These are phyloP conservation scores for Lentinula novae-zelandiae DNA, from an alignment of 1,284 basidiomycete genomes.

Conservation along the genomic window DNA sequence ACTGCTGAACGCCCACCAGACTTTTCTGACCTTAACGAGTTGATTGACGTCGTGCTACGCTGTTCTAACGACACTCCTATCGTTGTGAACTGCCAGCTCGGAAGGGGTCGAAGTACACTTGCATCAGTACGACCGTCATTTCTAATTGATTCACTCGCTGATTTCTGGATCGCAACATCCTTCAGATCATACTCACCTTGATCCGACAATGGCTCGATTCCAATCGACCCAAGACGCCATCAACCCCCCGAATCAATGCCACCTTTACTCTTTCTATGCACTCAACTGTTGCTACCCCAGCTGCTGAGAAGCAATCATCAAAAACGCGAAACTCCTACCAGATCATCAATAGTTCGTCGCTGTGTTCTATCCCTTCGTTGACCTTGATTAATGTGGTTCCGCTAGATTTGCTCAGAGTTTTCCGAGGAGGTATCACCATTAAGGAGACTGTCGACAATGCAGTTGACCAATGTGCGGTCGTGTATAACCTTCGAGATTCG, in stretches of 20 bases:
- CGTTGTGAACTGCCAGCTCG: conserved; percentile 96
- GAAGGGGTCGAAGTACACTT: conserved; percentile 89
- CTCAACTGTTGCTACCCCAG: conserved; percentile 24
- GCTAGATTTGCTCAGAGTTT: conserved; percentile 86
- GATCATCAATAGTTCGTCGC: conserved; percentile 71
- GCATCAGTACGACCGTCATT: conserved; percentile 64
- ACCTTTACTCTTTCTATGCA: conserved; percentile 24
- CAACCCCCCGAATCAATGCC: conserved; percentile 28
- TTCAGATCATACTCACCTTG: conserved; percentile 77
- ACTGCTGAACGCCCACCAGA: conserved; percentile 79
- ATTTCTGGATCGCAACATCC: neutral
- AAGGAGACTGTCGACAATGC: conserved; percentile 90
- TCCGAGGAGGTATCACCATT: conserved; percentile 84
- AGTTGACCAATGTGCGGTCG: conserved; percentile 84
- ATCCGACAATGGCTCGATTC: conserved; percentile 83
- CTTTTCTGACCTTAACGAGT: conserved; percentile 63
- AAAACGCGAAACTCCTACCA: conserved; percentile 67
- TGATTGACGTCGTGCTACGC: conserved; percentile 83
- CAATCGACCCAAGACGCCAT: conserved; percentile 32
- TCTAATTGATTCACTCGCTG: neutral
- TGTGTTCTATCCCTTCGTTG: neutral
- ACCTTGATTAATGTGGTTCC: neutral
- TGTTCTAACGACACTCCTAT: conserved; percentile 76
- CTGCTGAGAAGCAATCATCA: conserved; percentile 24
- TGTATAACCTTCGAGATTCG: conserved; percentile 83